These are phyloP conservation scores for Capsicum baccatum DNA, from an alignment of 257 asterid genomes.

Conservation along the genomic window DNA sequence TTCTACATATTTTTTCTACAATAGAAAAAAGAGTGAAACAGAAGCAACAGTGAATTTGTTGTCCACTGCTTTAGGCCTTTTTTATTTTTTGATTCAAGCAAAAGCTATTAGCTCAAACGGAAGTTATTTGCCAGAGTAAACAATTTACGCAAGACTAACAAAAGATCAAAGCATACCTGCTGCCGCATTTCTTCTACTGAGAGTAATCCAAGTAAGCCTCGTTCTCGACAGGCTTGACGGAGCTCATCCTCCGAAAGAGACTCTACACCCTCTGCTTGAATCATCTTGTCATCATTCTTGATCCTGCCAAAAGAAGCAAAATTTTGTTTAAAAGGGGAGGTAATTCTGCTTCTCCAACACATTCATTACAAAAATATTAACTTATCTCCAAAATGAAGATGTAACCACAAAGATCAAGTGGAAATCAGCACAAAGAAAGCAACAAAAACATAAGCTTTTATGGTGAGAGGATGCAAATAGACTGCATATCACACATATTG, in stretches of 20 bases:
- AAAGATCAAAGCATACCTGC: constrained; percentile 56
- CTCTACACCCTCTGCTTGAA: constrained; percentile 92
- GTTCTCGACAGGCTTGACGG: constrained; percentile 90
- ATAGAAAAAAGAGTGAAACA: background rate
- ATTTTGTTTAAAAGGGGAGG: background rate
- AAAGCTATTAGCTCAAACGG: too few relatives aligned
- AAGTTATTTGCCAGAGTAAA: background rate
- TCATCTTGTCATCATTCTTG: constrained; percentile 80
- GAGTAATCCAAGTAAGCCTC: constrained; percentile 81
- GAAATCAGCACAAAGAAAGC: background rate
- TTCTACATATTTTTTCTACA: background rate
- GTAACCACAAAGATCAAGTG: constrained; percentile 13
- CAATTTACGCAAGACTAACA: background rate
- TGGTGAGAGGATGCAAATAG: constrained; percentile 6
- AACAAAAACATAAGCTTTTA: background rate
- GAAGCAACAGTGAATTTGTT: background rate
- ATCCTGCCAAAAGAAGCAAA: constrained; percentile 51
- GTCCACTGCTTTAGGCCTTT: background rate
- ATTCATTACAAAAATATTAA: constrained; percentile 17
- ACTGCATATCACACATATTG: background rate
- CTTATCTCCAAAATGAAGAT: constrained; percentile 15
- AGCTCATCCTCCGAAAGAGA: constrained; percentile 94
- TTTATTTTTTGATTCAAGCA: too few relatives aligned
- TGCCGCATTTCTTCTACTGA: constrained; percentile 94
- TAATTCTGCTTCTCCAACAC: background rate